These are phyloP conservation scores for Raphanus raphanistrum DNA, from an alignment of 345 rosid species.

Conservation along the genomic window DNA sequence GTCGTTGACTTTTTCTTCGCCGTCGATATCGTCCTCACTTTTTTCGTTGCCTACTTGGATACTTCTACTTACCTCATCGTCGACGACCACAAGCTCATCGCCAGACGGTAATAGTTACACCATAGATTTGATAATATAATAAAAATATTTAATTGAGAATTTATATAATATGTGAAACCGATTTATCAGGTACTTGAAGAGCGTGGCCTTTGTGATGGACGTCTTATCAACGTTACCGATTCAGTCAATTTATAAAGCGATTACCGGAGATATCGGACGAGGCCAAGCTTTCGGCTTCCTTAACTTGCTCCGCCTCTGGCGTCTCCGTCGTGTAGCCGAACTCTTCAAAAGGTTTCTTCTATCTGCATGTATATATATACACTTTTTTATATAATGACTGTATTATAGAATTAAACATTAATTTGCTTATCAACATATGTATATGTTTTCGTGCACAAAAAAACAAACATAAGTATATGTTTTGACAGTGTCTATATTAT, in stretches of 20 bases:
- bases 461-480: too few species aligned
- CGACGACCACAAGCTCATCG: constrained; percentile 76
- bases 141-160: neutral
- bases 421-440: too few species aligned
- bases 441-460: too few species aligned
- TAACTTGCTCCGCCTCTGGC: constrained; percentile 90
- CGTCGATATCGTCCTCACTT: constrained; percentile 73
- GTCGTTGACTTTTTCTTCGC: constrained; percentile 79
- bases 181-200: constrained; percentile 55
- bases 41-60: constrained; percentile 90
- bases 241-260: constrained; percentile 48
- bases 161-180: neutral
- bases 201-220: constrained; percentile 72
- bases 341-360: constrained; percentile 68
- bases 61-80: constrained; percentile 70
- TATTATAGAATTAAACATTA: too few species aligned
- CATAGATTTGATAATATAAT: neutral
- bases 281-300: constrained; percentile 62
- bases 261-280: constrained; percentile 41
- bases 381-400: too few species aligned
- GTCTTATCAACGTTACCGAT: constrained; percentile 86
- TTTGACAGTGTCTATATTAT: too few species aligned
- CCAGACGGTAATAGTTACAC: constrained; percentile 40
- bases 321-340: constrained; percentile 73
- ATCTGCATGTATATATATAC: neutral